Evolutionary conservation across 345 rosid genomes (phyloP).

Genomic region (Atalantia buxifolia): DNA sequence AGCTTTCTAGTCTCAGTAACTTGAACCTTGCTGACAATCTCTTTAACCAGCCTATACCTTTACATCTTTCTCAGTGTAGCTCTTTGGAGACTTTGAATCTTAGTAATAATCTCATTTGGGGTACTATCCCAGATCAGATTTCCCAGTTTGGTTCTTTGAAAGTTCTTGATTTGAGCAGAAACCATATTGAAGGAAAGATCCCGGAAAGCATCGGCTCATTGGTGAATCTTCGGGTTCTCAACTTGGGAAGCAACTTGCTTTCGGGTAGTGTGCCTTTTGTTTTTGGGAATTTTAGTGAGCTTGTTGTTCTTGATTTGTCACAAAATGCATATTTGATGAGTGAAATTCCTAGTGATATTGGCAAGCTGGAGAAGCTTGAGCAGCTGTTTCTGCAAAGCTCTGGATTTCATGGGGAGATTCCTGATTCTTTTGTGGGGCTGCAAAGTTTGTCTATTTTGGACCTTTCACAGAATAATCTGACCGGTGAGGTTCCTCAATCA

Average conservation of each 20-base stretch:
- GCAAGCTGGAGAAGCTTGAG: slow-evolving; percentile 71
- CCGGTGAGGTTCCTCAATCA: slow-evolving; percentile 51
- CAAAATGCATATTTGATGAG: slow-evolving; percentile 60
- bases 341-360: slow-evolving; percentile 66
- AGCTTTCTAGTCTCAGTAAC: slow-evolving; percentile 49
- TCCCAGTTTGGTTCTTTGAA: slow-evolving; percentile 49
- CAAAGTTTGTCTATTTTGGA: slow-evolving; percentile 56
- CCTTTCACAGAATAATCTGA: slow-evolving; percentile 77
- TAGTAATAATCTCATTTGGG: slow-evolving; percentile 70
- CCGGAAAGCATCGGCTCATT: slow-evolving; percentile 67
- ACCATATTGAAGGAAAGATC: slow-evolving; percentile 77
- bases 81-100: slow-evolving; percentile 73
- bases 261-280: slow-evolving; percentile 69
- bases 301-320: slow-evolving; percentile 79
- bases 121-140: slow-evolving; percentile 74
- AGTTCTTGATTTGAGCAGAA: slow-evolving; percentile 65
- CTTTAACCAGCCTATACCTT: slow-evolving; percentile 83
- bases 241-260: slow-evolving; percentile 72
- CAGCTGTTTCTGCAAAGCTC: slow-evolving; percentile 69
- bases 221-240: slow-evolving; percentile 52
- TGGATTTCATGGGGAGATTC: slow-evolving; percentile 73
- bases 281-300: slow-evolving; percentile 67
- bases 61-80: slow-evolving; percentile 63
- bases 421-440: slow-evolving; percentile 63
- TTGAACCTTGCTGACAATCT: slow-evolving; percentile 78